Evolutionary conservation across 768 basidiomycete genomes (phyloP).

Genomic region (Kwoniella newhampshirensis): DNA sequence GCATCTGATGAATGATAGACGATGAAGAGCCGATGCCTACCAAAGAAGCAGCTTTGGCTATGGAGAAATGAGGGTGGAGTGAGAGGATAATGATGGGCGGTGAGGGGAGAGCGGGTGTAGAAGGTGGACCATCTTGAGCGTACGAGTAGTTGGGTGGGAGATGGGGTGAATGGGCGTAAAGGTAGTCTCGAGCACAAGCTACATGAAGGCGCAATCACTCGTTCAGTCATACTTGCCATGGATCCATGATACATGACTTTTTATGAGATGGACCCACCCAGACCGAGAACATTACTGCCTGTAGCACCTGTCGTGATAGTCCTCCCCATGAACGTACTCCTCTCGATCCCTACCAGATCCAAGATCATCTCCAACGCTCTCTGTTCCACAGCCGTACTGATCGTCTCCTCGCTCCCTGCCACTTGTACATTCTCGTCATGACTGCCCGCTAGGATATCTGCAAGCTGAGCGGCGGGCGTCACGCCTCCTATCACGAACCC

Average conservation of each 20-base stretch:
- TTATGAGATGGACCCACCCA: slow-evolving; percentile 43
- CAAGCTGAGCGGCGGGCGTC: slow-evolving; percentile 52
- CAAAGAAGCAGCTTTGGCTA: slow-evolving; percentile 56
- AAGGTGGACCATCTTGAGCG: slow-evolving; percentile 54
- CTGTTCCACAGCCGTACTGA: slow-evolving; percentile 46
- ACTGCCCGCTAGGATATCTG: slow-evolving; percentile 54
- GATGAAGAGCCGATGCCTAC: slow-evolving; percentile 54
- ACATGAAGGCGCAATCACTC: not conserved
- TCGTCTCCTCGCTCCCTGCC: slow-evolving; percentile 35
- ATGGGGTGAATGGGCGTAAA: slow-evolving; percentile 40
- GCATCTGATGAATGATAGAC: slow-evolving; percentile 50
- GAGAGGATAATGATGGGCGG: slow-evolving; percentile 48
- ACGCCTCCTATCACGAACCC: slow-evolving; percentile 53
- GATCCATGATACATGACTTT: too few species aligned
- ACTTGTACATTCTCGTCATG: slow-evolving; percentile 55
- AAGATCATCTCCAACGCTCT: slow-evolving; percentile 49
- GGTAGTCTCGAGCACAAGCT: slow-evolving; percentile 55
- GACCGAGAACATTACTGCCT: slow-evolving; percentile 55
- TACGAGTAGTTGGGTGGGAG: slow-evolving; percentile 51
- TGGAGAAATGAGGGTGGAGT: slow-evolving; percentile 55
- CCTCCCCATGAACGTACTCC: slow-evolving; percentile 49
- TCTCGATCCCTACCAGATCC: slow-evolving; percentile 41
- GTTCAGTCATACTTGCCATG: too few species aligned
- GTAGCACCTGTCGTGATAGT: slow-evolving; percentile 58
- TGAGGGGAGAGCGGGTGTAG: slow-evolving; percentile 39